Percentiles rank a stretch among this genome's conserved stretches.
Evolutionary conservation across 176 grass and related monocot species (phyloP).

Genomic region (Hsuehochloa calcarea): DNA sequence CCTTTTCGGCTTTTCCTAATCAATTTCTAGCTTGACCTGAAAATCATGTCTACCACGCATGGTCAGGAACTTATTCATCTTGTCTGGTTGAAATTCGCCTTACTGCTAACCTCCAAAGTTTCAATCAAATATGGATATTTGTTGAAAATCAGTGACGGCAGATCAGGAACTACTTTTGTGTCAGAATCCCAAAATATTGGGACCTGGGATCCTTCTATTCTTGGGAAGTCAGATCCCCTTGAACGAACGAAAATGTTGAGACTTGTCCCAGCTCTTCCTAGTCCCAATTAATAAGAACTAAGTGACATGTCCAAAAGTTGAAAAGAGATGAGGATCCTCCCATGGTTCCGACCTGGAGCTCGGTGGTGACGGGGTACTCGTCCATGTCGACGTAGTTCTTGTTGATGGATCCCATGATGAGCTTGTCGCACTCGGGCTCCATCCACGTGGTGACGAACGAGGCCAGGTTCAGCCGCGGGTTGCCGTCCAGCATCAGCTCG

Average conservation of each 20-base stretch:
- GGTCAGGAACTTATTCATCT: not conserved
- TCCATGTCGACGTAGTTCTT: constrained; percentile 99
- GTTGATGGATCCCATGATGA: constrained; percentile 68
- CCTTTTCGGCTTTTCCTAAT: not conserved
- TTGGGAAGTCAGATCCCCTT: not conserved
- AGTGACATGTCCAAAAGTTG: not conserved
- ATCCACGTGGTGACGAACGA: constrained; percentile 89
- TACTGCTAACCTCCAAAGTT: not conserved
- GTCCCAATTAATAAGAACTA: not conserved
- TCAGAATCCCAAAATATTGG: not conserved
- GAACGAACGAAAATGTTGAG: not conserved
- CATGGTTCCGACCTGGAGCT: constrained; percentile 70
- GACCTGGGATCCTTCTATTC: not conserved
- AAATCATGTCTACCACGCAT: not conserved
- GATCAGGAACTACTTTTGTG: not conserved
- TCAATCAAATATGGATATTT: not conserved
- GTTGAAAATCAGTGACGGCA: not conserved
- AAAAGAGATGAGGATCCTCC: not conserved
- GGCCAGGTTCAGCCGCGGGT: constrained; percentile 65
- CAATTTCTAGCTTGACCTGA: not conserved
- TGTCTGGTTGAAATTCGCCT: not conserved
- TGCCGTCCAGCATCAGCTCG: constrained; percentile 84
- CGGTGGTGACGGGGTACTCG: constrained; percentile 95
- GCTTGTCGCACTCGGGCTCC: constrained; percentile 82
- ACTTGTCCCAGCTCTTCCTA: not conserved